These are phyloP conservation scores for Peribolospora baueri DNA, from an alignment of 768 basidiomycete genomes.

Conservation along the genomic window DNA sequence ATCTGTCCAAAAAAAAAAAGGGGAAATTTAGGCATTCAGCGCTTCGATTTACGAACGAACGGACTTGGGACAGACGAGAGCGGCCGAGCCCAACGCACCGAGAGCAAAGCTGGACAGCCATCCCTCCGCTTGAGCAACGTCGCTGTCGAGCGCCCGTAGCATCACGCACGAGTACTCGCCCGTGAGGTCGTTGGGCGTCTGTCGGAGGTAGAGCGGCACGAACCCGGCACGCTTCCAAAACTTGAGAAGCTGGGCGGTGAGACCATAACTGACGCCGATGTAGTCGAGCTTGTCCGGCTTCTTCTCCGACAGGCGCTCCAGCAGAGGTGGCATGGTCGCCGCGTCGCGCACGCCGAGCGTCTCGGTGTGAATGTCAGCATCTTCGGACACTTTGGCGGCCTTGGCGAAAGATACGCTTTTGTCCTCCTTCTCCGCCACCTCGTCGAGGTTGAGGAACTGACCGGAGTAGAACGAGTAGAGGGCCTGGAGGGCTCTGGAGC, in stretches of 20 bases:
- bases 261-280: slow-evolving; percentile 82
- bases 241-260: slow-evolving; percentile 61
- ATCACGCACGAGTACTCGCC: slow-evolving; percentile 94
- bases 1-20: slow-evolving; percentile 27
- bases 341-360: slow-evolving; percentile 42
- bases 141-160: slow-evolving; percentile 43
- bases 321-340: slow-evolving; percentile 65
- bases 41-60: background rate
- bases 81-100: background rate
- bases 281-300: slow-evolving; percentile 81
- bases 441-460: slow-evolving; percentile 69
- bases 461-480: slow-evolving; percentile 81
- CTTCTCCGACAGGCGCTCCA: slow-evolving; percentile 68
- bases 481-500: slow-evolving; percentile 60
- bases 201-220: slow-evolving; percentile 73
- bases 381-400: slow-evolving; percentile 20
- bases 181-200: slow-evolving; percentile 80
- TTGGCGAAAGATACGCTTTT: slow-evolving; percentile 32
- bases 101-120: slow-evolving; percentile 70
- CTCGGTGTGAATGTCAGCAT: slow-evolving; percentile 46
- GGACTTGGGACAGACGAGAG: background rate
- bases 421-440: slow-evolving; percentile 25
- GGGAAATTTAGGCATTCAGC: slow-evolving; percentile 11
- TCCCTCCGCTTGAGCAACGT: slow-evolving; percentile 40
- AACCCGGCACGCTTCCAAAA: slow-evolving; percentile 95